Evolutionary conservation across 352 stramenopile species (phyloP), one percentile per base, ranked within the genome.

Genomic region (Aphanomyces stellatus): DNA sequence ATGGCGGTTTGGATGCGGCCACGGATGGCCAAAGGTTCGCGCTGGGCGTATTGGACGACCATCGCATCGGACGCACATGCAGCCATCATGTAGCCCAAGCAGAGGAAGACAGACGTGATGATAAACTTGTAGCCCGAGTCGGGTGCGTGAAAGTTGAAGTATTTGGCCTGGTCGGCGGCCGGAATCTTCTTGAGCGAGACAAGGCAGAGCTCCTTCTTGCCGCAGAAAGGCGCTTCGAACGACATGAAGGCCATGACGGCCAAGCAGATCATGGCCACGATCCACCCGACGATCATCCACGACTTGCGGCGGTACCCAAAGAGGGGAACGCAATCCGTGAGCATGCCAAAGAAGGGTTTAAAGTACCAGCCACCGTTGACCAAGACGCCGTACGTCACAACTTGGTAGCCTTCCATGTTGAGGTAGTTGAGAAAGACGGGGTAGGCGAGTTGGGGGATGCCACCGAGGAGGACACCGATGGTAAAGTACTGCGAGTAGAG

Each of bases 21-120:
- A 53, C 82, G 81, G 24, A 80, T 71, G 22, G 85, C 81, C 6
- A 90, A 80, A n/a, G 81, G 77, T 43, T 91, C 81, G 31, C 85
- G 76, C 65, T 89, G 82, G 25, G 82, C 79, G 37, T 88, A 79
- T 41, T 90, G 76, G 48, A 89, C 78, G 76, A 91, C 85, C 61
- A 88, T 74, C 7, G 77, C 81, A 51, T 91, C 81, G 24, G 76
- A 85, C 1, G 80, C 80, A n/a, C 88, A 79, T 51, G 88, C 82
- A 2, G 80, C 80, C 56, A 90, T 85, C 30, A 91, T 76, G 48
- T 87, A 88, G 27, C 82, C 81, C 0, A 88, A 65, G 34, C 77
- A 81, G 17, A 82, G 79, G 0, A 89, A 40, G 51, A n/a, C 48
- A 10, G 55, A 65, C 17, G 65, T 27, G 24, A 70, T 10, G 28